Conservation (phyloP, 1,284 basidiomycete species). For the Rhodotorula sp. region DNA sequence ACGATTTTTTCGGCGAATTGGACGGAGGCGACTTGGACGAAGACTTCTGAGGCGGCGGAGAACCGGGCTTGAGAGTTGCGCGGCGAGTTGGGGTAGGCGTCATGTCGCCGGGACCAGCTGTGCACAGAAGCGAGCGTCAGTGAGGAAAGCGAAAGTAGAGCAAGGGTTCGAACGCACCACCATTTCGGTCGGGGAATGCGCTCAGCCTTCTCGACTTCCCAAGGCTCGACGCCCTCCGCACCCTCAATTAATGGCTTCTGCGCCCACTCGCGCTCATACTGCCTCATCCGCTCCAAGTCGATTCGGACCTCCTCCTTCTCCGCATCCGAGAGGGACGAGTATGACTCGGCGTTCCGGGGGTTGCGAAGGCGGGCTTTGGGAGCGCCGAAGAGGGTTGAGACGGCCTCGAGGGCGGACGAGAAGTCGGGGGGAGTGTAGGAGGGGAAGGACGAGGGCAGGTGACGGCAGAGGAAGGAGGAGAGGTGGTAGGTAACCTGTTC, state of each 20-base stretch:
- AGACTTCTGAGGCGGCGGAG: constrained; percentile 8
- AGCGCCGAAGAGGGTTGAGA: not conserved
- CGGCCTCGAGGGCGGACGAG: not conserved
- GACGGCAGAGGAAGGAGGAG: constrained; percentile 9
- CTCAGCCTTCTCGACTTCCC: not conserved
- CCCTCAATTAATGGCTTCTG: not conserved
- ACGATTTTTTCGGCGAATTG: not conserved
- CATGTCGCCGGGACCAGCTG: constrained; percentile 16
- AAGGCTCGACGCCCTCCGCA: constrained; percentile 2
- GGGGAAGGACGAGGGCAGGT: not conserved
- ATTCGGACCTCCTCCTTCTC: not conserved
- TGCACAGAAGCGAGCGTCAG: not conserved
- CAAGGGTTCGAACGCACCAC: not conserved
- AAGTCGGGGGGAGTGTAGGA: not conserved
- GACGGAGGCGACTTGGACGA: constrained; percentile 3
- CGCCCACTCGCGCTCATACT: constrained; percentile 3
- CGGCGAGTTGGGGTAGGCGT: not conserved
- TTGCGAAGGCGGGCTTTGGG: not conserved
- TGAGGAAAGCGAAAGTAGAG: not conserved
- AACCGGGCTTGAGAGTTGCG: not conserved
- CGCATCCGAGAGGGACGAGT: not conserved
- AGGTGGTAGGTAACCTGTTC: not conserved
- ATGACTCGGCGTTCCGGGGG: constrained; percentile 7
- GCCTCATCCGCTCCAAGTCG: not conserved
- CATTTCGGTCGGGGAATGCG: not conserved